Evolutionary conservation across 768 basidiomycete species (phyloP).

Genomic region (Lactifluus rugatus): DNA sequence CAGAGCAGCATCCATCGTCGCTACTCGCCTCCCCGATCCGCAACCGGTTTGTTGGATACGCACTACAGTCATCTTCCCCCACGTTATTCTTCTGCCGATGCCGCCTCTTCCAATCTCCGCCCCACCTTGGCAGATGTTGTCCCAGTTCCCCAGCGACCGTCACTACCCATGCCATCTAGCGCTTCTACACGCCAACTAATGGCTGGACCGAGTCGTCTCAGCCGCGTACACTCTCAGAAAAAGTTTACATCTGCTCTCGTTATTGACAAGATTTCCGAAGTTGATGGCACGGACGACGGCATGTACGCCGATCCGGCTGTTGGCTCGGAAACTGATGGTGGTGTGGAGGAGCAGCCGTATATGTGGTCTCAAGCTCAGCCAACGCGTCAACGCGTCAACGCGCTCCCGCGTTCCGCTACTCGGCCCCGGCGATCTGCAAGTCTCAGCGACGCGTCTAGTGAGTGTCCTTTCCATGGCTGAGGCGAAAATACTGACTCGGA

Average conservation of each 20-base stretch:
- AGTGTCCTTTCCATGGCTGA: conserved; percentile 12
- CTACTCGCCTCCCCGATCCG: conserved; percentile 16
- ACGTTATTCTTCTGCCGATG: conserved; percentile 2
- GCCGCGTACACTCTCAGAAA: conserved; percentile 19
- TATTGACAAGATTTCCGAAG: conserved; percentile 42
- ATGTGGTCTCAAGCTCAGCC: conserved; percentile 17
- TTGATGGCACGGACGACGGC: conserved; percentile 35
- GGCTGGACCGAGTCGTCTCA: conserved; percentile 16
- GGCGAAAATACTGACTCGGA: neutral
- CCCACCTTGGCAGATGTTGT: conserved; percentile 17
- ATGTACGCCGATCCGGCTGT: conserved; percentile 23
- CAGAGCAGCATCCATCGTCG: conserved; percentile 9
- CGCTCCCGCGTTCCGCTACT: conserved; percentile 33
- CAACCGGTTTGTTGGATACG: conserved; percentile 1
- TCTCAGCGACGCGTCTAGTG: conserved; percentile 54
- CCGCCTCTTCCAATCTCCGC: conserved; percentile 12
- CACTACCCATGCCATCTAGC: conserved; percentile 10
- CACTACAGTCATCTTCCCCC: conserved; percentile 4
- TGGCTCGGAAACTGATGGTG: conserved; percentile 34
- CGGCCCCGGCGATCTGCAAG: conserved; percentile 70
- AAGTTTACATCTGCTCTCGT: conserved; percentile 22
- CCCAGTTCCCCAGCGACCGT: conserved; percentile 18
- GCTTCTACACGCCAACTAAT: conserved; percentile 12
- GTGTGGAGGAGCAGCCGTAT: conserved; percentile 23
- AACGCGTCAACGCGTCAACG: conserved; percentile 22